phyloP scores from a whole-genome alignment of 2,329 filamentous ascomycete genomes.

The Epichloe scottii region DNA sequence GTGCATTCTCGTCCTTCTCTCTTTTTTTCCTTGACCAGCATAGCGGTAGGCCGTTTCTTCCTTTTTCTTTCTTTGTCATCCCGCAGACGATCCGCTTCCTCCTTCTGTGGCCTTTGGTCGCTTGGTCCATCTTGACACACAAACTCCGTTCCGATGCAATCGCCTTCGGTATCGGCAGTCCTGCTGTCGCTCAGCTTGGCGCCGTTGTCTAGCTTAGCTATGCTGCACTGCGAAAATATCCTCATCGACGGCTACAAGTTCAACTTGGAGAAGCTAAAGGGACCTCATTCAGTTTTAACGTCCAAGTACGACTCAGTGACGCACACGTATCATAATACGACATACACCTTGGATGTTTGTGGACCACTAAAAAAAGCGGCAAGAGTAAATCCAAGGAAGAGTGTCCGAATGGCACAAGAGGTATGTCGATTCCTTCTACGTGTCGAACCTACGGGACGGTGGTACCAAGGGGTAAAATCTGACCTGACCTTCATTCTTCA shows the following conservation, averaged over 20 bases:
- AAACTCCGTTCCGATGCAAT: slow-evolving; percentile 23
- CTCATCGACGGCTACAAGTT: slow-evolving; percentile 46
- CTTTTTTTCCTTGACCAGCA: not conserved
- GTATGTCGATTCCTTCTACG: slow-evolving; percentile 27
- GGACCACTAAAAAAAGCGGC: slow-evolving; percentile 47
- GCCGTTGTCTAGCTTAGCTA: slow-evolving; percentile 29
- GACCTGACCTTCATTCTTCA: not conserved
- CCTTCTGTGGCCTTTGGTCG: not conserved
- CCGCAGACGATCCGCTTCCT: not conserved
- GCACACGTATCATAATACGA: slow-evolving; percentile 50
- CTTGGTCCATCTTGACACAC: not conserved
- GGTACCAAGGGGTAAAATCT: not conserved
- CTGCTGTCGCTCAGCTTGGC: slow-evolving; percentile 25
- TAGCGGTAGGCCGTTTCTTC: not conserved
- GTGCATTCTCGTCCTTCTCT: not conserved
- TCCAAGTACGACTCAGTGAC: slow-evolving; percentile 38
- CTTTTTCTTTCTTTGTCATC: not conserved
- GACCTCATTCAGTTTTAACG: slow-evolving; percentile 57
- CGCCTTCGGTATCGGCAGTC: slow-evolving; percentile 23
- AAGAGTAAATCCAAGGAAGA: slow-evolving; percentile 41
- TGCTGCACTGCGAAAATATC: slow-evolving; percentile 51
- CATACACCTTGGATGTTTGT: slow-evolving; percentile 74
- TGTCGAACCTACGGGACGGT: not conserved
- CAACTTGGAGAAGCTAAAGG: slow-evolving; percentile 50
- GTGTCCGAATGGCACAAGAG: slow-evolving; percentile 58